Conservation (phyloP, 305 asterid genomes). For the Fraxinus albicans region DNA sequence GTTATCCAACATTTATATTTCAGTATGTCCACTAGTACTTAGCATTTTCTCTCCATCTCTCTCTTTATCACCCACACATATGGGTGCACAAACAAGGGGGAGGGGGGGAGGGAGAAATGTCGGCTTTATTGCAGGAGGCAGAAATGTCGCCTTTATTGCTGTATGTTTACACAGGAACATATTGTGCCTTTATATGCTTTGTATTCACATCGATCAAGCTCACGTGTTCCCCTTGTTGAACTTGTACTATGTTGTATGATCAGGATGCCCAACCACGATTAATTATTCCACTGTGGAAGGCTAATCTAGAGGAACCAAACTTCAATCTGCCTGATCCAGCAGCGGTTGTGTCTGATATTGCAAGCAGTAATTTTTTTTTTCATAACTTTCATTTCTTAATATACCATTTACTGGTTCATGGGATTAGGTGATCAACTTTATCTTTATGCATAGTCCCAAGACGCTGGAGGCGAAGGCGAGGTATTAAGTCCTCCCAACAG, state of each 20-base stretch:
- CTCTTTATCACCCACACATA: background rate
- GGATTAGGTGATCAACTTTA: conserved; percentile 37
- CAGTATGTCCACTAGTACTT: background rate
- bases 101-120: too few species aligned
- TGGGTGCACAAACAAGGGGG: too few species aligned
- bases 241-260: conserved; percentile 17
- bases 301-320: conserved; percentile 82
- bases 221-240: conserved; percentile 8
- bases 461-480: conserved; percentile 77
- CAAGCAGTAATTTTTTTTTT: conserved; percentile 59
- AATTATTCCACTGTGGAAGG: conserved; percentile 82
- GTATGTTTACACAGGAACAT: background rate
- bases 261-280: conserved; percentile 92
- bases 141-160: background rate
- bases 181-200: background rate
- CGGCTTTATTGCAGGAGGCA: background rate
- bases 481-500: conserved; percentile 64
- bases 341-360: conserved; percentile 58
- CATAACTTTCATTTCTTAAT: conserved; percentile 7
- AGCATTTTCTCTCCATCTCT: background rate
- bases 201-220: background rate
- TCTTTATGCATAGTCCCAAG: conserved; percentile 67
- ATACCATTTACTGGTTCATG: conserved; percentile 14
- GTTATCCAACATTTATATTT: background rate
- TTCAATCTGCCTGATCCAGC: conserved; percentile 74